Percentiles rank a stretch among this genome's conserved stretches.
phyloP scores from a whole-genome alignment of 257 asterid genomes.

The Agastache rugosa region DNA sequence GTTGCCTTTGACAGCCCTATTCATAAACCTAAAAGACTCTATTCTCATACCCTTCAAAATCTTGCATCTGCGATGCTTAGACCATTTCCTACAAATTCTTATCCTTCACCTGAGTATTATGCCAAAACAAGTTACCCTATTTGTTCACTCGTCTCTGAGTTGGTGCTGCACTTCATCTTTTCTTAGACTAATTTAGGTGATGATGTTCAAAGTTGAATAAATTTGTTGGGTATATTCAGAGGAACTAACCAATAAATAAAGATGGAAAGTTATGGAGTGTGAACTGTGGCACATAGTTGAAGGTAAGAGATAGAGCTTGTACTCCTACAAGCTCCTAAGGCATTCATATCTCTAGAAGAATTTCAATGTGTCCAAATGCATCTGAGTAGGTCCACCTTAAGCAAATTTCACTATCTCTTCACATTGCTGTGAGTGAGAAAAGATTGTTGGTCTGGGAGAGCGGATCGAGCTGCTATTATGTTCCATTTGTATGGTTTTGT shows the following conservation, averaged over 20 bases:
- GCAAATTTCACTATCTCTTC: too few species aligned
- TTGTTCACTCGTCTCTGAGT: not conserved
- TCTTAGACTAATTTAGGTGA: not conserved
- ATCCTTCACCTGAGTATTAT: not conserved
- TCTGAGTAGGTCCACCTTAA: too few species aligned
- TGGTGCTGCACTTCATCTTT: conserved; percentile 15
- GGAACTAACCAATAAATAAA: not conserved
- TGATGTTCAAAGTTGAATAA: not conserved
- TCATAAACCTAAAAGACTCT: not conserved
- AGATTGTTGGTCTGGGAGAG: conserved; percentile 2
- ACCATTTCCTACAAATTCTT: not conserved
- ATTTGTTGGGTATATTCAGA: not conserved
- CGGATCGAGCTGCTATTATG: conserved; percentile 1
- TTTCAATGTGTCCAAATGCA: too few species aligned
- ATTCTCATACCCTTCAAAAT: not conserved
- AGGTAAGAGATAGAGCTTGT: too few species aligned
- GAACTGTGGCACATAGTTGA: not conserved
- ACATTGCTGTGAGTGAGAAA: too few species aligned
- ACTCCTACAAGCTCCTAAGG: too few species aligned
- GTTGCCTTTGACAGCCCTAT: not conserved
- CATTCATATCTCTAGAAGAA: too few species aligned
- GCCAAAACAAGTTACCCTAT: not conserved
- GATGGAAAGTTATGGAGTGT: not conserved
- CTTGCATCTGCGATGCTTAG: not conserved
- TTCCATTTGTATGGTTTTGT: not conserved